Evolutionary conservation across 768 basidiomycete genomes (phyloP).

Genomic region (Rhodosporidiobolus odoratus): DNA sequence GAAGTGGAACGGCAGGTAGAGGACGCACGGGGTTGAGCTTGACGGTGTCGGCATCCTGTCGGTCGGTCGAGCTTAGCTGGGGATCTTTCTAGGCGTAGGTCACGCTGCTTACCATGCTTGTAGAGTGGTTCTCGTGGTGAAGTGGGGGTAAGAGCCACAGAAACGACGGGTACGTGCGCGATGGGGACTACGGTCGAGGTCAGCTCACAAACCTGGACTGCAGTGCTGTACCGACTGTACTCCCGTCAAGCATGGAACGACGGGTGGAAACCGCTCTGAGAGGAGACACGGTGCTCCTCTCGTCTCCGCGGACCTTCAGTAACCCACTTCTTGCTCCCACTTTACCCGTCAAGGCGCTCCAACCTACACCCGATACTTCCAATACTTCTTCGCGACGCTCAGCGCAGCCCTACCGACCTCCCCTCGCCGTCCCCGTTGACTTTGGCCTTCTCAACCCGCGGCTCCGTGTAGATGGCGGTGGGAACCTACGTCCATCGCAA

Average conservation of each 20-base stretch:
- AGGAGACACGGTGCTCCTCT: too few species aligned
- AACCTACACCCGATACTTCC: too few species aligned
- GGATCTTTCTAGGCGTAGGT: background rate
- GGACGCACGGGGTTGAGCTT: background rate
- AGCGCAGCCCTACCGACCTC: background rate
- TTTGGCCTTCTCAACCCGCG: background rate
- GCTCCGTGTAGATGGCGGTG: background rate
- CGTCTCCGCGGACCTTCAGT: background rate
- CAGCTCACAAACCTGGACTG: too few species aligned
- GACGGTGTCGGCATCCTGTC: background rate
- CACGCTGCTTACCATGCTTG: background rate
- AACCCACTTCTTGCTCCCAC: background rate
- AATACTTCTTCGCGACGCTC: too few species aligned
- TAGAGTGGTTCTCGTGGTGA: background rate
- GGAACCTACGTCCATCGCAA: constrained; percentile 6
- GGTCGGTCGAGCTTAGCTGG: background rate
- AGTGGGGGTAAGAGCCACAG: too few species aligned
- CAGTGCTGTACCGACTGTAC: too few species aligned
- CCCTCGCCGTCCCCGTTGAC: background rate
- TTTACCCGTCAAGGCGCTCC: too few species aligned
- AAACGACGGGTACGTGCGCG: too few species aligned
- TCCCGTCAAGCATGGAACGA: too few species aligned
- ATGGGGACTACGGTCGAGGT: too few species aligned
- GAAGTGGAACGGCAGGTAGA: background rate
- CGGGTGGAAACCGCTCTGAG: too few species aligned